Base-by-base conservation (phyloP, 1,284 basidiomycete species). In the Wolfiporia cocos region DNA sequence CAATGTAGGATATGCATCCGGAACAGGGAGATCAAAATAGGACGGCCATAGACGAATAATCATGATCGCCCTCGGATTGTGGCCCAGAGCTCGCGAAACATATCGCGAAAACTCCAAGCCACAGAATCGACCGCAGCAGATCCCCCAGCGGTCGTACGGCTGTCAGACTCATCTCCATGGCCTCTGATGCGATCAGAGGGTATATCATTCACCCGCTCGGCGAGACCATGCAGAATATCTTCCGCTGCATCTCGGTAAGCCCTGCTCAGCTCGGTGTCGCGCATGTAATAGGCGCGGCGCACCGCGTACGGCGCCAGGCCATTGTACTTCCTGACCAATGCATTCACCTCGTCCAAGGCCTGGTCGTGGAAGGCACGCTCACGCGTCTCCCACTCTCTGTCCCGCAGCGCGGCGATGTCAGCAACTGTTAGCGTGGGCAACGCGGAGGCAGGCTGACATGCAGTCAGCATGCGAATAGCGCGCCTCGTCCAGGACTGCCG, bases 271-370 rank as follows among this genome's bases (percentile, higher is more conserved):
- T 92, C 88, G 15, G 58, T 63, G 9, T 69, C 66, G 17, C 73
- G 69, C 26, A 66, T 64, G 46, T 86, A 70, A 42, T 83, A 74
- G 4, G 75, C 65, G 33, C 83, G 66, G 14, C 88, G 71, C 17
- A 83, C 86, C 10, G 78, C 68, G 51, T 83, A 85, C 3, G 88
- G 89, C 9, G 89, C 89, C 30, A 86, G 62, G 9, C 76, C 80
- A 55, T 93, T 92, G 64, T 90, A 87, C 62, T 83, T 79, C 39
- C 86, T 69, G 24, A 91, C 80, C 5, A 85, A 65, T 9, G 75
- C 68, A 62, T 93, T 92, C 23, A 92, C 63, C 50, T 89, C 79
- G 20, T 69, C 70, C 30, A 93, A 55, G 15, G 81, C 82, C 2
- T 74, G 68, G 26, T 81, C 73, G 57, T 92, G 89, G 55, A 89